Percentiles rank a stretch among this genome's conserved stretches.
Conservation (phyloP, 2,329 filamentous ascomycete species). For the Sporothrix luriei region DNA sequence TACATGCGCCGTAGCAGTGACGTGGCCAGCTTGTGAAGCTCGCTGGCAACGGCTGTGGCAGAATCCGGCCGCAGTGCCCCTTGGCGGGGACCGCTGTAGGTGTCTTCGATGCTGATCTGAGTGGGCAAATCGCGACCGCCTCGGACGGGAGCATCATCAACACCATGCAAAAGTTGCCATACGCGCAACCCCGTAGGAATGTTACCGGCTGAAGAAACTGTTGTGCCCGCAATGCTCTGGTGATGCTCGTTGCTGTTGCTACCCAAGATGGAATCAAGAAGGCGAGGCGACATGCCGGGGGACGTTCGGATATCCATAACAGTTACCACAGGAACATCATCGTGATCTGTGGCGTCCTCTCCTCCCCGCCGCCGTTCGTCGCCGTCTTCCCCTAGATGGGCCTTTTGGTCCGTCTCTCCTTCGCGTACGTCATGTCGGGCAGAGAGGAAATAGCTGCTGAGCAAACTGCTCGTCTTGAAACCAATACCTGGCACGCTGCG, state of each 20-base stretch:
- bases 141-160: constrained; percentile 74
- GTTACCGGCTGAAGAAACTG: constrained; percentile 46
- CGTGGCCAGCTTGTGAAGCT: constrained; percentile 67
- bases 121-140: constrained; percentile 71
- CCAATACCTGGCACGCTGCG: constrained; percentile 85
- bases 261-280: constrained; percentile 68
- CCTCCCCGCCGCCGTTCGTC: constrained; percentile 36
- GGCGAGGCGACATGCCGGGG: constrained; percentile 63
- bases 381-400: constrained; percentile 9
- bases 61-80: constrained; percentile 64
- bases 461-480: constrained; percentile 65
- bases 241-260: constrained; percentile 57
- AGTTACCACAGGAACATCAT: constrained; percentile 52
- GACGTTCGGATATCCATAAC: constrained; percentile 66
- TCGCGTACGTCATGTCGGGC: constrained; percentile 35
- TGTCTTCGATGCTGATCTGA: constrained; percentile 95
- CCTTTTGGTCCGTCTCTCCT: constrained; percentile 40
- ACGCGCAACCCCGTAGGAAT: constrained; percentile 59
- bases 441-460: constrained; percentile 58
- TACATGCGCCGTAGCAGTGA: constrained; percentile 79
- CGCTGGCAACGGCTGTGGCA: constrained; percentile 64
- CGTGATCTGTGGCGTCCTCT: constrained; percentile 39
- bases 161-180: constrained; percentile 79
- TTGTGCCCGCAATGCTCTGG: constrained; percentile 58
- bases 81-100: constrained; percentile 70